These are phyloP conservation scores for Chaetomium fimeti DNA, from an alignment of 495 filamentous ascomycete species.

Conservation along the genomic window DNA sequence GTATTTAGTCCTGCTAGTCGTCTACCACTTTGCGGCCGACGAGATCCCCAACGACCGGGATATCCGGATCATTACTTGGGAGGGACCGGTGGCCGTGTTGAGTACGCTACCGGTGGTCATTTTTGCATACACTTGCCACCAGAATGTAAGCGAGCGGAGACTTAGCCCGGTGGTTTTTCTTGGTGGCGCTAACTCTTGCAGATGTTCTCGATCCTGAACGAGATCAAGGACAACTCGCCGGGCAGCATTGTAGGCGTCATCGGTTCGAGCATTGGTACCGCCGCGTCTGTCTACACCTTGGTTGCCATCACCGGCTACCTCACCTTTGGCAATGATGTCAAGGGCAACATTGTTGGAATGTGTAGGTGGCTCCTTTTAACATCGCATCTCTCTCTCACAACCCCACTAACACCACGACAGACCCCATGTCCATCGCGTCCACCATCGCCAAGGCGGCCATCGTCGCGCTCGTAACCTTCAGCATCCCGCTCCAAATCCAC, in stretches of 20 bases:
- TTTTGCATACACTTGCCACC: conserved; percentile 98
- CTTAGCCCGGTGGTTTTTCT: not conserved
- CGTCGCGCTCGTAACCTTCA: conserved; percentile 95
- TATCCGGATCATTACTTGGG: conserved; percentile 72
- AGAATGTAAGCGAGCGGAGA: conserved; percentile 68
- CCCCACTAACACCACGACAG: conserved; percentile 32
- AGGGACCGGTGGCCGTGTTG: conserved; percentile 71
- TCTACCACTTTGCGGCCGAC: conserved; percentile 87
- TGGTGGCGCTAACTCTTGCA: conserved; percentile 37
- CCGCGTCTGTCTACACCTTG: conserved; percentile 77
- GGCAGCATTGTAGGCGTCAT: conserved; percentile 76
- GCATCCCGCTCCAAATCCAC: conserved; percentile 91
- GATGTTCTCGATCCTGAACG: conserved; percentile 99
- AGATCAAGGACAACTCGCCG: conserved; percentile 82
- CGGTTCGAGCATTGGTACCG: conserved; percentile 74
- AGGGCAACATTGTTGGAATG: conserved; percentile 91
- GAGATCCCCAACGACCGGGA: conserved; percentile 67
- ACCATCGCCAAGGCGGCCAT: conserved; percentile 94
- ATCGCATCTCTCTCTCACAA: too few species aligned
- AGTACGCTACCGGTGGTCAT: conserved; percentile 91
- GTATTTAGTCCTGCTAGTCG: conserved; percentile 85
- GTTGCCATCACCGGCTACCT: conserved; percentile 95
- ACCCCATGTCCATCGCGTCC: conserved; percentile 73
- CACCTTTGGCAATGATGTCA: conserved; percentile 82
- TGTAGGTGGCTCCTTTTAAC: conserved; percentile 50